Evolutionary conservation across 139 green algal genomes (phyloP).

Genomic region (Chlamydomonas eustigma): DNA sequence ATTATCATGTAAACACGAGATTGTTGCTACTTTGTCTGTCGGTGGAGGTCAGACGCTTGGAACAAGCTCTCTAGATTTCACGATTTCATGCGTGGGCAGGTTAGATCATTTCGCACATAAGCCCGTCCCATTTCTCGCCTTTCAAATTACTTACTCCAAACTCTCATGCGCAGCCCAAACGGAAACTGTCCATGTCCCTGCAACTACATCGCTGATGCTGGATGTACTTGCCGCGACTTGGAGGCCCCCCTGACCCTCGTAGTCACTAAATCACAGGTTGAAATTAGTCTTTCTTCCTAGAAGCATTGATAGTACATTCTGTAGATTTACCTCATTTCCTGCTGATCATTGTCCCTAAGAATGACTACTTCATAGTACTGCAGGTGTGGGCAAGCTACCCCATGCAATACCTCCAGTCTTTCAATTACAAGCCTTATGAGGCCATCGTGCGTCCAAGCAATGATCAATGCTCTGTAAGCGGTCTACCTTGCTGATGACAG

Average conservation of each 20-base stretch:
- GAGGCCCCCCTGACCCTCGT: neutral
- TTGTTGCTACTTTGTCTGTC: constrained; percentile 62
- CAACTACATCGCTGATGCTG: constrained; percentile 46
- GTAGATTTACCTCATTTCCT: neutral
- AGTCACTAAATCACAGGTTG: neutral
- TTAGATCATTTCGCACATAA: constrained; percentile 8
- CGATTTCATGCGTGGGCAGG: constrained; percentile 62
- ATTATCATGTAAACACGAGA: constrained; percentile 55
- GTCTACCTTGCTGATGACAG: no score
- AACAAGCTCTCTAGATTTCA: constrained; percentile 55
- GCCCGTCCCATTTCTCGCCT: neutral
- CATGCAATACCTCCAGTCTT: constrained; percentile 37
- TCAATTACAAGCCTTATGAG: constrained; percentile 53
- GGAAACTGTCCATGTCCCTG: constrained; percentile 55
- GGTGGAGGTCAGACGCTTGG: constrained; percentile 38
- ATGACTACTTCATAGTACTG: constrained; percentile 5
- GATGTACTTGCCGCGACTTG: constrained; percentile 20
- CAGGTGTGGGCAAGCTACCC: constrained; percentile 13
- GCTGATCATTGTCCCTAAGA: neutral
- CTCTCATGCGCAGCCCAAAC: constrained; percentile 19
- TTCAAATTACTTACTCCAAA: neutral
- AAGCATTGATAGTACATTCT: neutral
- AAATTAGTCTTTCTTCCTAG: neutral
- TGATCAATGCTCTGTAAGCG: constrained; percentile 35
- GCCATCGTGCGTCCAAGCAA: constrained; percentile 34